phyloP scores from a whole-genome alignment of 495 filamentous ascomycete species.

The Penicillium pancosmium region DNA sequence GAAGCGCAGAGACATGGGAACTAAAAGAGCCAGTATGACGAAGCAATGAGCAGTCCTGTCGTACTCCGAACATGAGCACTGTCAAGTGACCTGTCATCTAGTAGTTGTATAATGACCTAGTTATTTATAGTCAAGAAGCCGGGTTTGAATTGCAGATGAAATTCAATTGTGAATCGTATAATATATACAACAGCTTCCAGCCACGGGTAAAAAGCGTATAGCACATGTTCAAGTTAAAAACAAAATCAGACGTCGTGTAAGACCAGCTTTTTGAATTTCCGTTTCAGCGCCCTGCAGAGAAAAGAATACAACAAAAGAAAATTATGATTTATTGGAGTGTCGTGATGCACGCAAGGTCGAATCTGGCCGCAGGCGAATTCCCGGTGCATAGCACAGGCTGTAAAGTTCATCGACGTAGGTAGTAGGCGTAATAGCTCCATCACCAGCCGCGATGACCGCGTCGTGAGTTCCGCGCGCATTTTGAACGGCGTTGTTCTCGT shows the following conservation, averaged over 20 bases:
- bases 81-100: no score
- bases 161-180: no score
- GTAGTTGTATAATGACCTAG: no score
- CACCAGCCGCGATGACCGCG: constrained; percentile 38
- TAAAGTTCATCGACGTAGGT: constrained; percentile 51
- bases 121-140: background rate
- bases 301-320: background rate
- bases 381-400: constrained; percentile 43
- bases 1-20: no score
- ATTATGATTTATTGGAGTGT: constrained; percentile 8
- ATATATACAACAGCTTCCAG: background rate
- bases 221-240: background rate
- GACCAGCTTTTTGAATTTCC: background rate
- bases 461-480: constrained; percentile 26
- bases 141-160: no score
- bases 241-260: background rate
- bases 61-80: no score
- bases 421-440: constrained; percentile 21
- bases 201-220: background rate
- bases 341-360: constrained; percentile 14
- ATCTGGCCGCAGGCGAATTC: constrained; percentile 36
- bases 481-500: constrained; percentile 28
- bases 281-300: background rate
- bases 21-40: no score
- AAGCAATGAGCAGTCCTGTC: no score